Evolutionary conservation across 441 rosid genomes (phyloP), one percentile per base, ranked within the genome.

Genomic region (Rhodomyrtus psidioides): DNA sequence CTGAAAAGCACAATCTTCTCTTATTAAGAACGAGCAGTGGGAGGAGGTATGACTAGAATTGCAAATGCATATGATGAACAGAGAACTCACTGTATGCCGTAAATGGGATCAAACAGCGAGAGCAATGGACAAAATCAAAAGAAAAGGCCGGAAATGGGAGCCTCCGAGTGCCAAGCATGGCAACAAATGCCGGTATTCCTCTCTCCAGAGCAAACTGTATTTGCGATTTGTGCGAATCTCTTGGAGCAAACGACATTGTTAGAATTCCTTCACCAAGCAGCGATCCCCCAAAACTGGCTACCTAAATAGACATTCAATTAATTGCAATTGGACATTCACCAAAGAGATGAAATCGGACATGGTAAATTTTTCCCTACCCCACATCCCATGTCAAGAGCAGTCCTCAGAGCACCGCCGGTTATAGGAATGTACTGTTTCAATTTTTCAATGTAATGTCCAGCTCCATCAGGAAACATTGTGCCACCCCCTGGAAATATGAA

Each of bases 391-490:
- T 97, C 99, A 85, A 97, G 99, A 24, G 97, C 98, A 90, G 98
- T 96, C 89, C 99, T 91, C 79, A 97, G 87, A 89, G 90, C 89
- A 82, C 99, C 99, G 12, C 91, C 93, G 28, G 86, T 89, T 9
- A 96, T 92, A 4, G 96, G 99, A 59, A 97, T 94, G 89, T 96
- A 95, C 91, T 94, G 98, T 10, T 93, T 93, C 56, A 97, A 98
- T 76, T 94, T 97, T 59, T 96, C 98, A 44, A 97, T 94, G 86
- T 96, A 97, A 4, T 93, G 95, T 10, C 93, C 93, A 8, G 98
- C 98, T 82, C 99, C 99, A n/a, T 95, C 97, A 12, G 99, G 97
- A 57, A 96, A 97, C 99, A 97, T 96, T 0, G 99, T 96, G 83
- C 98, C 99, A 17, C 99, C 99, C 53, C 98, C 99, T 19, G 99